Base-by-base conservation (phyloP, 2,329 filamentous ascomycete genomes). In the Nannizzia gypsea region DNA sequence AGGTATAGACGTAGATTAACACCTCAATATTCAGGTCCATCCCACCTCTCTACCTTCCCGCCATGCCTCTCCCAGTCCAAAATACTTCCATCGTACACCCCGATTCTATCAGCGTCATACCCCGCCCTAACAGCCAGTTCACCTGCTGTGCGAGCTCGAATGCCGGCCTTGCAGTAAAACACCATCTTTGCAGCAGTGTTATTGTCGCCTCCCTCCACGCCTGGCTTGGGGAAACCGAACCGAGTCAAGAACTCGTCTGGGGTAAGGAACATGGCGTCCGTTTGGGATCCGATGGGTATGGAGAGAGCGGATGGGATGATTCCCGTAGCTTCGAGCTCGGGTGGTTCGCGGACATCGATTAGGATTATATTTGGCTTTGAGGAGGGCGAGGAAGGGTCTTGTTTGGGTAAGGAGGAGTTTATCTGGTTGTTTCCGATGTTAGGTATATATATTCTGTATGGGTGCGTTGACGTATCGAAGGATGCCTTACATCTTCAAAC, bases 111-210 rank as follows among this genome's bases (percentile, higher is more conserved):
- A 6, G 80, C 81, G 56, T 75, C 73, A 80, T 88, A 97, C 8
- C 92, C 92, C 1, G 85, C 86, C 69, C 88, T 81, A 66, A 79
- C 78, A 31, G 93, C 93, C 71, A 96, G 73, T 64, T 81, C 80
- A 5, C 90, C 90, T 5, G 91, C 91, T 0, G 88, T 83, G 52
- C 80, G 78, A 66, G 89, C 90, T 70, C 93, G 80, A 64, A 97
- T 89, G 1, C 93, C 93, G 0, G 91, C 86, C 76, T 90, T 95
- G 76, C 93, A 99, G 73, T 96, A 97, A 68, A 97, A 93, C 3
- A 97, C 80, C 13, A 96, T 67, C 62, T 77, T 72, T 56, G 71
- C 67, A 11, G 62, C 61, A n/a, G 36, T 58, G 17, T 61, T 42
- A 15, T 56, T 58, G 15, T 58, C 59, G 4, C 59, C 58, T 54